These are phyloP conservation scores for Metschnikowia bowlesiae DNA, from an alignment of 805 yeast species.

Conservation along the genomic window DNA sequence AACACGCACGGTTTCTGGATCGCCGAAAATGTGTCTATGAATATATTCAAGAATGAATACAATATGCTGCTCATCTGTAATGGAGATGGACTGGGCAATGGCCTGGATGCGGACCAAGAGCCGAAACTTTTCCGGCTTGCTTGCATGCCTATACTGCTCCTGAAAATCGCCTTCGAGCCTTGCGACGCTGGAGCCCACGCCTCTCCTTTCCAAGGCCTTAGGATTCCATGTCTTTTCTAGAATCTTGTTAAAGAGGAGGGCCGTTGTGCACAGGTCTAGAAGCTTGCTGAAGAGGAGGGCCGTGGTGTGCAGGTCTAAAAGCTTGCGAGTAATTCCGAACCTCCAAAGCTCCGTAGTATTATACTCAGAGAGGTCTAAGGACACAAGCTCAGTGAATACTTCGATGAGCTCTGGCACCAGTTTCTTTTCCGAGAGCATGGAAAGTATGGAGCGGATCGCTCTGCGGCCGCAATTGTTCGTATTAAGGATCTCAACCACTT, in stretches of 20 bases:
- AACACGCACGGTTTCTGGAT: slow-evolving; percentile 3
- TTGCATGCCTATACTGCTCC: slow-evolving; percentile 12
- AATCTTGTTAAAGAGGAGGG: slow-evolving; percentile 11
- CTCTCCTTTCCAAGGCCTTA: slow-evolving; percentile 3
- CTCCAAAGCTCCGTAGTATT: slow-evolving; percentile 14
- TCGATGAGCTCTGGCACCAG: neutral
- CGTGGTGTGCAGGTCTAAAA: slow-evolving; percentile 7
- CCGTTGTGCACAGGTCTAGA: slow-evolving; percentile 7
- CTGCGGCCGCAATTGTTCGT: neutral
- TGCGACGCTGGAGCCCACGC: neutral
- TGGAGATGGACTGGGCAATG: slow-evolving; percentile 27
- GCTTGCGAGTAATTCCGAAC: slow-evolving; percentile 10
- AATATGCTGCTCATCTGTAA: slow-evolving; percentile 16
- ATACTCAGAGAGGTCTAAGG: slow-evolving; percentile 7
- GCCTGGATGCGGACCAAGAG: slow-evolving; percentile 27
- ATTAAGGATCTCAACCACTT: neutral
- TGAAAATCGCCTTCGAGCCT: slow-evolving; percentile 13
- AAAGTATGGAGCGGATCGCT: neutral
- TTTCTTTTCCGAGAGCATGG: neutral
- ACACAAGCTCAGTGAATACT: neutral
- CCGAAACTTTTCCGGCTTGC: slow-evolving; percentile 17
- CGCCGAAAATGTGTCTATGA: neutral
- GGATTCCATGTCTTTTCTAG: slow-evolving; percentile 13
- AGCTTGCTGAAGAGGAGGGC: slow-evolving; percentile 8
- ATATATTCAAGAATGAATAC: slow-evolving; percentile 17